phyloP scores from a whole-genome alignment of 1,284 basidiomycete genomes.

The Coniferiporia sulphurascens region DNA sequence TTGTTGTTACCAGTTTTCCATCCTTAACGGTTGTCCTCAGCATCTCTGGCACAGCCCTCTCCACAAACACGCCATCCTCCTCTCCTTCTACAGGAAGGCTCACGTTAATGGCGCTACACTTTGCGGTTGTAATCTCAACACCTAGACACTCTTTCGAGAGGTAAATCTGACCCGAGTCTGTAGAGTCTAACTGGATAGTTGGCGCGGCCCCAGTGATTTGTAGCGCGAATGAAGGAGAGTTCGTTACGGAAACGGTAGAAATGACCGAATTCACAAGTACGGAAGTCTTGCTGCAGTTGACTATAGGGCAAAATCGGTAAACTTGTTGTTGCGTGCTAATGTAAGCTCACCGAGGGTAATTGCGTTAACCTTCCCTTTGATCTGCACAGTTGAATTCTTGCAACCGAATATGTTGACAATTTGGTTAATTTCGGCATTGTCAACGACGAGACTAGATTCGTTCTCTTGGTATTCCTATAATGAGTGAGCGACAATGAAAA shows the following conservation, averaged over 20 bases:
- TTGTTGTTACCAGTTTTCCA: constrained; percentile 83
- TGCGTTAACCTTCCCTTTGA: constrained; percentile 96
- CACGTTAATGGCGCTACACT: constrained; percentile 93
- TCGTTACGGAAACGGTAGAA: constrained; percentile 83
- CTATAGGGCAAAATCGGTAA: constrained; percentile 35
- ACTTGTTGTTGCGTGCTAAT: constrained; percentile 7
- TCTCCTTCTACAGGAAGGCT: constrained; percentile 83
- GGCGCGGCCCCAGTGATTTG: constrained; percentile 90
- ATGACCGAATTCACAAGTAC: constrained; percentile 91
- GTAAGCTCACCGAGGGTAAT: constrained; percentile 73
- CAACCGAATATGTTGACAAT: constrained; percentile 89
- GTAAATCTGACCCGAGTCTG: constrained; percentile 94
- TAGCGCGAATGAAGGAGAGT: constrained; percentile 88
- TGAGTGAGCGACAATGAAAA: background rate
- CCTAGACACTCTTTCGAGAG: constrained; percentile 78
- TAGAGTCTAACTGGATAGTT: constrained; percentile 91
- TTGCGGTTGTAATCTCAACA: constrained; percentile 90
- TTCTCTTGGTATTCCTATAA: constrained; percentile 90
- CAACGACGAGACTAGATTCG: constrained; percentile 69
- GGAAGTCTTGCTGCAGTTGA: constrained; percentile 87
- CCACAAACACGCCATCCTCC: constrained; percentile 89
- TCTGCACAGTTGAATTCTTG: constrained; percentile 82
- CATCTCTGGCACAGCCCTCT: constrained; percentile 95
- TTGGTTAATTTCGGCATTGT: constrained; percentile 79
- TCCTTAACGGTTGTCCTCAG: constrained; percentile 78